These are phyloP conservation scores for Colletotrichum sp. DNA, from an alignment of 2,329 filamentous ascomycete species.

Conservation along the genomic window DNA sequence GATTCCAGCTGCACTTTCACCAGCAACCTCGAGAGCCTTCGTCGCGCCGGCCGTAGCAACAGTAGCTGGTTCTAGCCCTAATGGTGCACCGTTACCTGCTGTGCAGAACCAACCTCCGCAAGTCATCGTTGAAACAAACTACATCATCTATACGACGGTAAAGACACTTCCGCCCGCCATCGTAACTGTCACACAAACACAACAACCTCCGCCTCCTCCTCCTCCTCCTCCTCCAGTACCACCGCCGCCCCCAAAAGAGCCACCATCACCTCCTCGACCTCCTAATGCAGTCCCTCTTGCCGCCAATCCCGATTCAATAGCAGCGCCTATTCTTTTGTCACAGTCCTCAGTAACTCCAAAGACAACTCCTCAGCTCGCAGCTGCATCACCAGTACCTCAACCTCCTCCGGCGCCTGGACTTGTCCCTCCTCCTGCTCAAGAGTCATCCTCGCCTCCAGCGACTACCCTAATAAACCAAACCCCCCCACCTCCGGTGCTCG, in stretches of 20 bases:
- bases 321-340: not conserved
- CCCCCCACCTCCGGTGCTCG: not conserved
- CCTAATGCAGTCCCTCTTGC: not conserved
- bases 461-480: not conserved
- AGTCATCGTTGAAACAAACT: constrained; percentile 10
- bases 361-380: not conserved
- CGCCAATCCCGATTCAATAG: not conserved
- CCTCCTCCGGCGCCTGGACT: not conserved
- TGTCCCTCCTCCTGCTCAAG: not conserved
- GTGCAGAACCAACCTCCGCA: not conserved
- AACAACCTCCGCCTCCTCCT: not conserved
- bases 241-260: not conserved
- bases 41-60: not conserved
- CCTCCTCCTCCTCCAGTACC: not conserved
- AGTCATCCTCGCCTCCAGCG: not conserved
- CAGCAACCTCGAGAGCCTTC: not conserved
- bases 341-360: not conserved
- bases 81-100: not conserved
- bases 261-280: not conserved
- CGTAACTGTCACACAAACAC: constrained; percentile 4
- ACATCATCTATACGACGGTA: not conserved
- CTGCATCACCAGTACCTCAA: not conserved
- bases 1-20: not conserved
- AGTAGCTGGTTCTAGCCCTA: not conserved
- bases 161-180: not conserved